Evolutionary conservation across 768 basidiomycete species (phyloP).

Genomic region (Kwoniella botswanensis): DNA sequence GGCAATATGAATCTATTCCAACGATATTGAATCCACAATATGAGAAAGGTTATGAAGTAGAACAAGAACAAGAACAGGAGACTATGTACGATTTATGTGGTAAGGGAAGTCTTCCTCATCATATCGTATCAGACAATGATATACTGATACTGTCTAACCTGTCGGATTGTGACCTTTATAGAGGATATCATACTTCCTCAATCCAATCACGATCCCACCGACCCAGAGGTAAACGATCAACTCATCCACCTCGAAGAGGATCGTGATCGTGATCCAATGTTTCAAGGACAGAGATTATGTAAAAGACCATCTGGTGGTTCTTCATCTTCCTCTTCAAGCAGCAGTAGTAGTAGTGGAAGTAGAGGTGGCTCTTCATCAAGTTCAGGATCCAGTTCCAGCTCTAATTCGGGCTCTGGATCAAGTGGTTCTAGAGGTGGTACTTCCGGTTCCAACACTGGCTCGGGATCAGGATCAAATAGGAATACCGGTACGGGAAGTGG

Average conservation of each 20-base stretch:
- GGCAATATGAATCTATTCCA: too few relatives aligned
- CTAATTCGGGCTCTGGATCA: not conserved
- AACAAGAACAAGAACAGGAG: not conserved
- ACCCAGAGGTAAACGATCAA: not conserved
- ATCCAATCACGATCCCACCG: too few relatives aligned
- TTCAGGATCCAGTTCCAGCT: constrained; percentile 2
- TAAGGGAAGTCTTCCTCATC: not conserved
- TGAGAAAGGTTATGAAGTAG: too few relatives aligned
- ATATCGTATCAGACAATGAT: too few relatives aligned
- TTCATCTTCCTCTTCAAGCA: constrained; percentile 2
- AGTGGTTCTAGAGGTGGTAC: constrained; percentile 2
- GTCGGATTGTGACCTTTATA: not conserved
- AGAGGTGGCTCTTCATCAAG: constrained; percentile 1
- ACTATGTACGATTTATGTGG: not conserved
- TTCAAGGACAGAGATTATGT: not conserved
- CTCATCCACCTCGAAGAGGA: not conserved
- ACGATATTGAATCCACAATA: too few relatives aligned
- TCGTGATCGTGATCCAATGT: not conserved
- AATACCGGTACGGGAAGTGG: not conserved
- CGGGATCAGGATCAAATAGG: not conserved
- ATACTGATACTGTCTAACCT: too few relatives aligned
- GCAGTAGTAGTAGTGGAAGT: not conserved
- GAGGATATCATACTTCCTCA: not conserved
- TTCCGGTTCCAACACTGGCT: constrained; percentile 10
- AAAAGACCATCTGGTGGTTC: constrained; percentile 11